Evolutionary conservation across 1,139 yeast species (phyloP), one percentile per base, ranked within the genome.

Genomic region (Sugiyamaella pinicola): DNA sequence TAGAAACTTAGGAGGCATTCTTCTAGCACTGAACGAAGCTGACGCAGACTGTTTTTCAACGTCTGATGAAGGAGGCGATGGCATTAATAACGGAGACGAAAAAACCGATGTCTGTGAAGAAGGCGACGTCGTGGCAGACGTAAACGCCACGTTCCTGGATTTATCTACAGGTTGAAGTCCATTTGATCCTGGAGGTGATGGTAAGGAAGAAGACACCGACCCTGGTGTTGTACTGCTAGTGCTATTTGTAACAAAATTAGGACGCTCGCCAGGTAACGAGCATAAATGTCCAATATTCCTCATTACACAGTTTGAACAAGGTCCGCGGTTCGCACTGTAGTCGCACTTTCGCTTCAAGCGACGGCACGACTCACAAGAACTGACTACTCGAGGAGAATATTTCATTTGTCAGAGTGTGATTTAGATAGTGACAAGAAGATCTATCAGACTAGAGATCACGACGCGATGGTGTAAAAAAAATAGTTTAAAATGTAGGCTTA

Each of bases 211-310:
- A 19, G 47, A 15, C 7, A 22, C 31, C 7, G 24, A 21, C 40
- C 38, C 39, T 31, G 51, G 40, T 3, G 38, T 28, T 24, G 15
- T 39, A 18, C 31, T 22, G 15, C 21, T 5, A 6, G 40, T 22
- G 7, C 31, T 4, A 10, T 44, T 24, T 12, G 13, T 9, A n/a
- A 18, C 28, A 31, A 13, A 24, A 33, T 21, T 39, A 10, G 39
- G 28, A 5, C 45, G 29, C 21, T 47, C 51, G 9, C 46, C 46
- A 9, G 51, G 51, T n/a, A 65, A 68, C 0, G 68, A 61, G 29
- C 57, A 54, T 31, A 54, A 45, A 46, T 54, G 57, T 13, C 57
- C 57, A 12, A 54, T 54, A 17, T 48, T 44, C 13, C 57, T 44
- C 57, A 54, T 54, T 10, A 45, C 50, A 35, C 57, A 54, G 51